Evolutionary conservation across 257 asterid genomes (phyloP), one percentile per base, ranked within the genome.

Genomic region (Eustoma russellianum): DNA sequence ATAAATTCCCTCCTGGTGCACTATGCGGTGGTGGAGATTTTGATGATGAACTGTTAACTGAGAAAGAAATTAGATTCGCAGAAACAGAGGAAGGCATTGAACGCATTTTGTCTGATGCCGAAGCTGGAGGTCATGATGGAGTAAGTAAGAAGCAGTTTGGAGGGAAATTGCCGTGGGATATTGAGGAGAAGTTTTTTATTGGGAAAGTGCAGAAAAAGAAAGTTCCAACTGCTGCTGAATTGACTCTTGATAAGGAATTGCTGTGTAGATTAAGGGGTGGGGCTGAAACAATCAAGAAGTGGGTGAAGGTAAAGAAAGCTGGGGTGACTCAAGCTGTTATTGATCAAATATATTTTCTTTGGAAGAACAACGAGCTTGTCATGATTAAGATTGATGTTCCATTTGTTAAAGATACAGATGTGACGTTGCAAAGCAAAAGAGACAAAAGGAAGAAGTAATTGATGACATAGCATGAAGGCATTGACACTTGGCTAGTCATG

Each of bases 271-370:
- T 91, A 78, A 76, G 84, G 70, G 56, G 59, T 58, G 92, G 80
- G 72, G 88, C 96, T 71, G 75, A 73, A 52, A 40, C 38, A 67
- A 77, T 91, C 47, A 72, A 59, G 70, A 75, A 67, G 70, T 87
- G 98, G 98, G 84, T 87, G 52, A 91, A 91, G 71, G 89, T 87
- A 72, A 91, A 71, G 83, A 91, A 91, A 76, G 84, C 87, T 48
- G 98, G 98, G 50, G 92, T 91, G 48, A 87, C 84, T 57, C 83
- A 69, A 68, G 79, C 74, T 58, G 96, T 82, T 57, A 81, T 84
- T 53, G 74, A 80, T 76, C 85, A 77, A 74, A 68, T 91, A 64
- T 77, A 54, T 52, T 63, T 60, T 34, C 40, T 62, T 56, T 91
- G 98, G 98, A 77, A 80, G 68, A 66, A 61, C 54, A 70, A 68